Evolutionary conservation across 2,329 filamentous ascomycete species (phyloP).

Genomic region (Ceratocystis variospora): DNA sequence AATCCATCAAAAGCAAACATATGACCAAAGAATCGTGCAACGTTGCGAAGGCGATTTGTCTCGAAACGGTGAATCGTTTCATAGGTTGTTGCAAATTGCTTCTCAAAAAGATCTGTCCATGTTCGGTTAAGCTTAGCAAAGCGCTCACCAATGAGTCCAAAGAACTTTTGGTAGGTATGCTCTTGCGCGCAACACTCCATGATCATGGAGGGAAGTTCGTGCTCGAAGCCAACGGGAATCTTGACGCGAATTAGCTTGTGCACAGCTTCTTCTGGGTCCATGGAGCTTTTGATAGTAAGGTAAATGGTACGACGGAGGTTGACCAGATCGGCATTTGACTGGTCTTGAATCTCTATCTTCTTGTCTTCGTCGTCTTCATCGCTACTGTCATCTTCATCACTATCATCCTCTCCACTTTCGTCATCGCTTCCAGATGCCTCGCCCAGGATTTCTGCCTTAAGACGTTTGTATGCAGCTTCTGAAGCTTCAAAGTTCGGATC

Average conservation of each 20-base stretch:
- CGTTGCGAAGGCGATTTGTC: slow-evolving; percentile 87
- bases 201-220: slow-evolving; percentile 89
- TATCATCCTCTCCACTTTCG: slow-evolving; percentile 44
- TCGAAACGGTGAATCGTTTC: slow-evolving; percentile 95
- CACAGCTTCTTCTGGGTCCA: slow-evolving; percentile 89
- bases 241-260: slow-evolving; percentile 96
- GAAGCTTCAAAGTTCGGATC: slow-evolving; percentile 82
- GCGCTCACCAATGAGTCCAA: slow-evolving; percentile 81
- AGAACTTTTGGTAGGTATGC: slow-evolving; percentile 95
- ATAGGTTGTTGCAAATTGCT: slow-evolving; percentile 84
- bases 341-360: slow-evolving; percentile 91
- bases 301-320: slow-evolving; percentile 91
- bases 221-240: slow-evolving; percentile 71
- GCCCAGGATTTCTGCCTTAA: slow-evolving; percentile 87
- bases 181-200: slow-evolving; percentile 95
- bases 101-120: slow-evolving; percentile 87
- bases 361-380: slow-evolving; percentile 64
- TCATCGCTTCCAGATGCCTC: slow-evolving; percentile 79
- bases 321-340: slow-evolving; percentile 89
- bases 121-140: slow-evolving; percentile 93
- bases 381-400: slow-evolving; percentile 53
- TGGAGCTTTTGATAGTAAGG: slow-evolving; percentile 91
- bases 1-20: slow-evolving; percentile 78
- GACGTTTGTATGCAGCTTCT: slow-evolving; percentile 74
- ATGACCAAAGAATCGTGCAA: slow-evolving; percentile 89